Base-by-base conservation (phyloP, 371 early-diverging fungal species). In the Rhizopus sp. region DNA sequence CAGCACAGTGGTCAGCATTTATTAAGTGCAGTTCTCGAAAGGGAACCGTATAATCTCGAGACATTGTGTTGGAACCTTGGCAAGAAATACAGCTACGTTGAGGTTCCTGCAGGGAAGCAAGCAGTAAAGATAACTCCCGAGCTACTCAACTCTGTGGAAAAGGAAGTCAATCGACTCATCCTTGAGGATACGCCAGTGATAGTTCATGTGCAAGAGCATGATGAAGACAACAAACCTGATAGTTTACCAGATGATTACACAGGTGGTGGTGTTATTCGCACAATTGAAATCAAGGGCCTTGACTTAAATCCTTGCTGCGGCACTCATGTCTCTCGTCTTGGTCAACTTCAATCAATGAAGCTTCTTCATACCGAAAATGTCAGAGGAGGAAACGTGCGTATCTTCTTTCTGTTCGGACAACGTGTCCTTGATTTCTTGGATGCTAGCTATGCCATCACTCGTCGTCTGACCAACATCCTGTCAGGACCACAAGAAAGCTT, bases 1-100 rank as follows among this genome's bases (percentile, higher is more conserved):
- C 92, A 92, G 59, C 92, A 92, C 63, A 83, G 80, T 56, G 90
- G 90, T 1, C 92, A 92, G 54, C 92, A 92, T 62, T 70, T 92
- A 35, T 64, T 92, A 1, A 83, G 84, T 53, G 91, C 90, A 3
- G 65, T 89, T 12, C 73, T 91, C n/a, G 88, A 86, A 56, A 72
- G 75, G 49, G 68, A 60, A 10, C 83, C 80, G 12, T 83, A 80
- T 53, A 66, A 71, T 8, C 68, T 82, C 30, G 75, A 79, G 7
- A 92, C 92, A 0, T 72, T 86, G 3, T 81, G 84, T n/a, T 92
- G 92, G 90, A 78, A 75, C 49, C 70, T 90, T 49, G 89, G 89
- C 5, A 78, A 72, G 10, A 81, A 70, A 6, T 55, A 65, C 8
- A 80, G 77, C 34, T 83, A 82, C 64, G 78, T 91, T 1, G 90